Evolutionary conservation across 352 stramenopile genomes (phyloP).

Genomic region (Thalassiosira hispida): DNA sequence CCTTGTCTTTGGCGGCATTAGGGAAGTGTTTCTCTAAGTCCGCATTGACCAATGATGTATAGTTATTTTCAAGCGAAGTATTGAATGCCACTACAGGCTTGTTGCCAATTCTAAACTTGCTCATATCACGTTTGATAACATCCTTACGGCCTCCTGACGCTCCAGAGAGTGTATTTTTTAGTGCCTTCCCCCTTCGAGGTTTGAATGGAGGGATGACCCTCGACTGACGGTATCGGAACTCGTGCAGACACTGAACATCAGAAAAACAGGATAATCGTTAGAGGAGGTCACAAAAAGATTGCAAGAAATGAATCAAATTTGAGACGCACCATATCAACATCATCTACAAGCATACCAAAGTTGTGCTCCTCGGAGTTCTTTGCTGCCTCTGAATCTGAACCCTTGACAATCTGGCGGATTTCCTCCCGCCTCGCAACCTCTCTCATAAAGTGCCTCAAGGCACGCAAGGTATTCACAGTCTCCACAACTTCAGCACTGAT

Average conservation of each 20-base stretch:
- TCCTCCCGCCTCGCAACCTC: slow-evolving; percentile 64
- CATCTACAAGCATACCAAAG: slow-evolving; percentile 64
- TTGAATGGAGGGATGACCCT: slow-evolving; percentile 53
- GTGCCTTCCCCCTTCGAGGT: slow-evolving; percentile 41
- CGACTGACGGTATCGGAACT: slow-evolving; percentile 68
- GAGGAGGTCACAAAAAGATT: not conserved
- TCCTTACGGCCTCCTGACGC: slow-evolving; percentile 37
- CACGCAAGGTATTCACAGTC: slow-evolving; percentile 59
- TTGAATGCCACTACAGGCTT: slow-evolving; percentile 56
- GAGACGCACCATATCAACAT: slow-evolving; percentile 67
- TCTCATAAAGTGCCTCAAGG: slow-evolving; percentile 57
- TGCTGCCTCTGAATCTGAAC: slow-evolving; percentile 14
- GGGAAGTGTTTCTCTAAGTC: slow-evolving; percentile 55
- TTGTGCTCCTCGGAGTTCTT: slow-evolving; percentile 41
- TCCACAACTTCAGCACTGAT: slow-evolving; percentile 67
- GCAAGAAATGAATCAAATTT: slow-evolving; percentile 1
- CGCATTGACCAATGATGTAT: slow-evolving; percentile 51
- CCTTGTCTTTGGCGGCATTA: slow-evolving; percentile 40
- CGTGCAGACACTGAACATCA: slow-evolving; percentile 60
- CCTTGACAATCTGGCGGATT: slow-evolving; percentile 48
- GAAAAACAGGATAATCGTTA: not conserved
- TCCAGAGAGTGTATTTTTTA: slow-evolving; percentile 52
- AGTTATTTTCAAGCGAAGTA: slow-evolving; percentile 58
- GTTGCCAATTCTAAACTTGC: slow-evolving; percentile 49
- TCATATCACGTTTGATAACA: slow-evolving; percentile 56